Evolutionary conservation across 768 basidiomycete genomes (phyloP).

Genomic region (Mycena galericulata): DNA sequence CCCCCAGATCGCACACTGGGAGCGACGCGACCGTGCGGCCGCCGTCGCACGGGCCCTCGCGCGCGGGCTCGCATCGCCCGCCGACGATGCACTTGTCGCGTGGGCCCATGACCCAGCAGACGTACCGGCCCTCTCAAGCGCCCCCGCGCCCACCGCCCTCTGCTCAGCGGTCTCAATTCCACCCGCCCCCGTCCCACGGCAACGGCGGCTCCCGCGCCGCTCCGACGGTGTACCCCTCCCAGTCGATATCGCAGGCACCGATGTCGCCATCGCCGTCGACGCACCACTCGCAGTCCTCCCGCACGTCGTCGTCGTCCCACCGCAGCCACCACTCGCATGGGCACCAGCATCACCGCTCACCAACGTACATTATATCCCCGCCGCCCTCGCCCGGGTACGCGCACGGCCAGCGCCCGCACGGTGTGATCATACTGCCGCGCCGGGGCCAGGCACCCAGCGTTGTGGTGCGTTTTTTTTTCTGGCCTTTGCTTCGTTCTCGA

Average conservation of each 20-base stretch:
- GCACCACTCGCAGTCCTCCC: not conserved
- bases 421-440: slow-evolving; percentile 7
- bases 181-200: not conserved
- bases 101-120: slow-evolving; percentile 1
- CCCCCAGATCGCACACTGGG: not conserved
- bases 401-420: not conserved
- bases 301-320: not conserved
- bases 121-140: not conserved
- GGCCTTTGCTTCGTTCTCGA: not conserved
- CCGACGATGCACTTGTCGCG: not conserved
- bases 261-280: not conserved
- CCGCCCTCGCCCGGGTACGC: not conserved
- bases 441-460: not conserved
- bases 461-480: slow-evolving; percentile 4
- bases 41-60: not conserved
- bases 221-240: slow-evolving; percentile 9
- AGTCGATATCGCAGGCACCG: slow-evolving; percentile 16
- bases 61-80: not conserved
- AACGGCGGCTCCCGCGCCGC: not conserved
- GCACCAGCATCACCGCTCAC: not conserved
- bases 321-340: slow-evolving; percentile 3
- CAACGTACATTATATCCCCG: not conserved
- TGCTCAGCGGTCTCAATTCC: not conserved
- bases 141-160: not conserved
- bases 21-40: not conserved